These are phyloP conservation scores for Pythium grandisporangium DNA, from an alignment of 352 stramenopile species.

Conservation along the genomic window DNA sequence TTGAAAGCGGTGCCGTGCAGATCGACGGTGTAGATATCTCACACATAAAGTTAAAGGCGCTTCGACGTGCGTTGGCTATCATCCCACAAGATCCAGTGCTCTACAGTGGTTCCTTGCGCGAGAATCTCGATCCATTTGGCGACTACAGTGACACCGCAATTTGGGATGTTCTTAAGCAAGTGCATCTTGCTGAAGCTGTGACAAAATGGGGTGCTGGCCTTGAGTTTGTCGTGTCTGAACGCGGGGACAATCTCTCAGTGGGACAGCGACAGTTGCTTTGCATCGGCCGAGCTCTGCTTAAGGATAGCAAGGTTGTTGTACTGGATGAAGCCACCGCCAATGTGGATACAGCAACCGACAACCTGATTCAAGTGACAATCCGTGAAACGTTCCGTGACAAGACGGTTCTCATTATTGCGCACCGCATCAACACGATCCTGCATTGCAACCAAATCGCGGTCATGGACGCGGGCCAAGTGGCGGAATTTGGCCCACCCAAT, in stretches of 20 bases:
- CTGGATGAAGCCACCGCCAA: conserved; percentile 95
- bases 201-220: conserved; percentile 37
- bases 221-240: conserved; percentile 86
- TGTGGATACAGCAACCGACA: conserved; percentile 61
- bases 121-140: conserved; percentile 89
- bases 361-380: conserved; percentile 57
- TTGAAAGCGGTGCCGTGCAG: conserved; percentile 54
- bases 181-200: conserved; percentile 67
- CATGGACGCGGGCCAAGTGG: conserved; percentile 82
- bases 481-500: conserved; percentile 85
- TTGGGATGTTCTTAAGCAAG: conserved; percentile 44
- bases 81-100: conserved; percentile 89
- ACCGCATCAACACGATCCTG: conserved; percentile 91
- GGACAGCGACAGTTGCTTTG: conserved; percentile 94
- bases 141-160: conserved; percentile 58
- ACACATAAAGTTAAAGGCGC: conserved; percentile 56
- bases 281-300: conserved; percentile 90
- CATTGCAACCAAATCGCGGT: conserved; percentile 88
- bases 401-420: conserved; percentile 92
- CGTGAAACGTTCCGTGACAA: conserved; percentile 79
- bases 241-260: conserved; percentile 90
- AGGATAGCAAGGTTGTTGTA: conserved; percentile 87
- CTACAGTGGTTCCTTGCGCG: conserved; percentile 81
- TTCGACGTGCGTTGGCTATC: conserved; percentile 81
- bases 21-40: conserved; percentile 89